Evolutionary conservation across 805 yeast species (phyloP).

Genomic region (Candida michaelii): DNA sequence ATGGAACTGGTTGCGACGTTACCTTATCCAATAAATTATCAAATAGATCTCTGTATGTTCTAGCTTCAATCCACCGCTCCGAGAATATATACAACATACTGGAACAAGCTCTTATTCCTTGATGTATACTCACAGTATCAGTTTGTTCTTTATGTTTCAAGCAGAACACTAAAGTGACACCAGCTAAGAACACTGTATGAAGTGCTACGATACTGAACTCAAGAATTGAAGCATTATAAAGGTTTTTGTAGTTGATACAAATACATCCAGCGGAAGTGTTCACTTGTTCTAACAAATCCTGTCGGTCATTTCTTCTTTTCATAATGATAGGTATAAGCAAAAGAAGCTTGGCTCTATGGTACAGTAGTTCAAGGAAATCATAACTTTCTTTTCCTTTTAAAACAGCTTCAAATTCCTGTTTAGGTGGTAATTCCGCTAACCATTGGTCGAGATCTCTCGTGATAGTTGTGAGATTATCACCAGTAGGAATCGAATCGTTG

Average conservation of each 20-base stretch:
- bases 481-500: constrained; percentile 8
- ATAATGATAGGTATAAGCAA: constrained; percentile 12
- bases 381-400: constrained; percentile 16
- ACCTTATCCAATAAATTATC: constrained; percentile 9
- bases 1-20: constrained; percentile 1
- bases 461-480: constrained; percentile 12
- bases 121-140: constrained; percentile 11
- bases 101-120: constrained; percentile 15
- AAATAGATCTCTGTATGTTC: constrained; percentile 13
- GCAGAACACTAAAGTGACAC: constrained; percentile 14
- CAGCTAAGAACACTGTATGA: constrained; percentile 16
- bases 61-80: constrained; percentile 17
- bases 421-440: constrained; percentile 10
- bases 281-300: constrained; percentile 12
- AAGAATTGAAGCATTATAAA: constrained; percentile 13
- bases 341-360: constrained; percentile 14
- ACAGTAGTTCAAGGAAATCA: constrained; percentile 14
- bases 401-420: constrained; percentile 11
- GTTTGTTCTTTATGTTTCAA: constrained; percentile 11
- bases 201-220: constrained; percentile 17
- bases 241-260: constrained; percentile 12
- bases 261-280: constrained; percentile 15
- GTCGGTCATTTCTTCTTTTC: constrained; percentile 6
- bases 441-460: constrained; percentile 10
- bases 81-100: constrained; percentile 13